Evolutionary conservation across 106 monocot species (phyloP).

Genomic region (Hemerocallis citrina): DNA sequence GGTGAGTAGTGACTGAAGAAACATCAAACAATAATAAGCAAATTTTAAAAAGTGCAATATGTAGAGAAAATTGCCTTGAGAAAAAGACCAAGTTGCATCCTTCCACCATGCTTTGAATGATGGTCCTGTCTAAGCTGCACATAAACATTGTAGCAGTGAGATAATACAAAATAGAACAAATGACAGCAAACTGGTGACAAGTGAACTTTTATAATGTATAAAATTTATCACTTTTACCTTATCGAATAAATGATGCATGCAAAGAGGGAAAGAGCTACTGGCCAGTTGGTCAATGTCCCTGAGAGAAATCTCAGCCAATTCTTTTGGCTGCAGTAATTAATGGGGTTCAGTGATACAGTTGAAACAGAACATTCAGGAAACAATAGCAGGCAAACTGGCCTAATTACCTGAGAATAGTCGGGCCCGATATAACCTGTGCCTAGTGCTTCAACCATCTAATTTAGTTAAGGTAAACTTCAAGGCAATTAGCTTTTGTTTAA

Average conservation of each 20-base stretch:
- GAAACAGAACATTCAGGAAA: background rate
- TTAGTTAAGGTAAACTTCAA: slow-evolving; percentile 1
- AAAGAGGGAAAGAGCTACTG: slow-evolving; percentile 81
- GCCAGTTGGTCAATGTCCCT: slow-evolving; percentile 81
- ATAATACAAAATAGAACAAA: background rate
- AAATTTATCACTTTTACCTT: slow-evolving; percentile 37
- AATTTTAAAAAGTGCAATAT: slow-evolving; percentile 4
- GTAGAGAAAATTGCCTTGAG: slow-evolving; percentile 53
- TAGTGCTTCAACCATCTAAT: slow-evolving; percentile 88
- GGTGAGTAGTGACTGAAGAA: background rate
- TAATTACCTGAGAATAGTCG: slow-evolving; percentile 88
- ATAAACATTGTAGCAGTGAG: background rate
- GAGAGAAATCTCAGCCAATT: slow-evolving; percentile 55
- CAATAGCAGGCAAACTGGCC: background rate
- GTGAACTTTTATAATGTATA: background rate
- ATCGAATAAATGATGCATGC: slow-evolving; percentile 91
- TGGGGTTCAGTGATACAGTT: background rate
- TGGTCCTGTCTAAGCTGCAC: slow-evolving; percentile 76
- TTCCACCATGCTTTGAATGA: slow-evolving; percentile 95
- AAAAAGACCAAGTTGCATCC: slow-evolving; percentile 96
- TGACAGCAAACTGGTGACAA: background rate
- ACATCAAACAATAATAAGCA: background rate
- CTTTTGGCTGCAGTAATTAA: slow-evolving; percentile 51
- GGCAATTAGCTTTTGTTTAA: background rate
- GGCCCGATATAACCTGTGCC: slow-evolving; percentile 78